Percentiles rank a stretch among this genome's conserved stretches.
Conservation (phyloP, 2,329 filamentous ascomycete genomes). For the Chalara sp. region DNA sequence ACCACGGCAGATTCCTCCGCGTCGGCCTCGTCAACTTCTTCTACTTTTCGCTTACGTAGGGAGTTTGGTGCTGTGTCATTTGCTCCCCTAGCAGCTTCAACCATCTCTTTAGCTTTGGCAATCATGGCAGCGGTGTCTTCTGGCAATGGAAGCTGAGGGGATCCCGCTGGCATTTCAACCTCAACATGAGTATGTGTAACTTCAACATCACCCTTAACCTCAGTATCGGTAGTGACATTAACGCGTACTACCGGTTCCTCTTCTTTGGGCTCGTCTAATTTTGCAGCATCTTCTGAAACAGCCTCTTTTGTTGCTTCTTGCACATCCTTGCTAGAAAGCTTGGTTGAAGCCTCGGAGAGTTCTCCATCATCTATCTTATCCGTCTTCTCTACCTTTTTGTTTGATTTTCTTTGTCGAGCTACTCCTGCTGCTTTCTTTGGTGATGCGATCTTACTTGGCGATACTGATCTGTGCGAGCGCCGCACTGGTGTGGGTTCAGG, state of each 20-base stretch:
- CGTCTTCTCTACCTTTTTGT: constrained; percentile 34
- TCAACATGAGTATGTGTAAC: constrained; percentile 67
- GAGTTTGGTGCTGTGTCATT: constrained; percentile 28
- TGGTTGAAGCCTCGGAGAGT: neutral
- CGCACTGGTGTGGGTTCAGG: constrained; percentile 26
- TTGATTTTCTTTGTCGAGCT: constrained; percentile 31
- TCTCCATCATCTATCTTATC: constrained; percentile 33
- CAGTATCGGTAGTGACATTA: constrained; percentile 59
- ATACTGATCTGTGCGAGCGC: constrained; percentile 54
- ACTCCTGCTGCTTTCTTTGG: constrained; percentile 31
- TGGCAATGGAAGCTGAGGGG: constrained; percentile 61
- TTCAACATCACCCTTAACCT: constrained; percentile 50
- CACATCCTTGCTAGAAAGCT: neutral
- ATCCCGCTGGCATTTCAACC: constrained; percentile 65
- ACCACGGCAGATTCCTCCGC: constrained; percentile 35
- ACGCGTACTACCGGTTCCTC: constrained; percentile 59
- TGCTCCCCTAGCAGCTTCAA: constrained; percentile 51
- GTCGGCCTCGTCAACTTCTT: constrained; percentile 36
- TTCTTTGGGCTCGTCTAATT: constrained; percentile 15
- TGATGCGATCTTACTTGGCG: constrained; percentile 43
- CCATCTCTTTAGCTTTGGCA: constrained; percentile 81
- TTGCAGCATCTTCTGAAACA: neutral
- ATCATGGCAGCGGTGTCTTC: constrained; percentile 81
- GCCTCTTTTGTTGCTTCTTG: neutral
- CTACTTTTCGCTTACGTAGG: constrained; percentile 60